Base-by-base conservation (phyloP, 441 rosid genomes). In the Theobroma grandiflorum region DNA sequence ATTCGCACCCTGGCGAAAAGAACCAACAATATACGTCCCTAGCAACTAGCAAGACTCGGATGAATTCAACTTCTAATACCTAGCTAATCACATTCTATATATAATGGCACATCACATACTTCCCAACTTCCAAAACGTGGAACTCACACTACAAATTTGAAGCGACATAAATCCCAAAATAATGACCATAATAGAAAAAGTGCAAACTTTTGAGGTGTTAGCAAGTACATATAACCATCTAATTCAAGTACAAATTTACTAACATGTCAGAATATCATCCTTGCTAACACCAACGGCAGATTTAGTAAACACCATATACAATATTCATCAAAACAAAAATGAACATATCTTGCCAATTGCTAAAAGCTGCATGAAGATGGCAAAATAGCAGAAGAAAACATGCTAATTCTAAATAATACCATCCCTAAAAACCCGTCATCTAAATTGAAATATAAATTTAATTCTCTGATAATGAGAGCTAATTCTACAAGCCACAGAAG, bases 401-500 rank as follows among this genome's bases (percentile, higher is more conserved):
- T 31, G 66, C n/a, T 74, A 58, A 65, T 16, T 47, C 52, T 45
- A 78, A 78, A n/a, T 14, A 72, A 59, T n/a, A 53, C 50, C 49
- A 73, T 16, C 73, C 47, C 45, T 38, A 10, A 53, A 49, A 57
- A 11, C 26, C 45, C 57, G 61, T 66, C 68, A 45, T 65, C 84
- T 64, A 49, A 43, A 76, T 37, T 18, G 22, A 12, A 76, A 76
- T 49, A 6, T 35, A 52, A 80, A 47, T 31, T 40, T 35, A 70
- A 40, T 79, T 69, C 77, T 57, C 45, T 42, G 22, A 38, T 62
- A 62, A 35, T 40, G 16, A 22, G 11, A 33, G 50, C 79, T 69
- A 58, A 49, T 68, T 77, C 75, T 66, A 77, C 57, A 66, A 12
- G 65, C 72, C 37, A 37, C 58, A 73, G 15, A 45, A 69, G 43